Conservation (phyloP, 371 early-diverging fungal genomes). For the Rhizopus sp. region DNA sequence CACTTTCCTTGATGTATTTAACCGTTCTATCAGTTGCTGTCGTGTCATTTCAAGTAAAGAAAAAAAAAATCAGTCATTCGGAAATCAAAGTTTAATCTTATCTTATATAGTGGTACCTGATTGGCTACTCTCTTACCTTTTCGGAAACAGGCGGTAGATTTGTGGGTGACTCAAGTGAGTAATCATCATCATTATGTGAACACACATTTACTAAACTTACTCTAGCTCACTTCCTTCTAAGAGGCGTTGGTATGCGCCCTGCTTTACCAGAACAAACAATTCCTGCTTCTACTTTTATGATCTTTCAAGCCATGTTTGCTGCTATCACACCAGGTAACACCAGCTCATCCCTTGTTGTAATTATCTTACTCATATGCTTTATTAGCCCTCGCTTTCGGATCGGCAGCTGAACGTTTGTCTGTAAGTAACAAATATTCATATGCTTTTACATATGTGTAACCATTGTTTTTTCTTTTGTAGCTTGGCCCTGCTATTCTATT, state of each 20-base stretch:
- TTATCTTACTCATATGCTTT: conserved; percentile 21
- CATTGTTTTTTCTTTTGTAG: conserved; percentile 12
- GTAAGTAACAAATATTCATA: conserved; percentile 20
- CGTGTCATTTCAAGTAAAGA: conserved; percentile 70
- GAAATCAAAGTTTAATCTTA: too few relatives aligned
- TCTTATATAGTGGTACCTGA: conserved; percentile 71
- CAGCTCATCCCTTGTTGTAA: background rate
- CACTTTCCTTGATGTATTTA: conserved; percentile 80
- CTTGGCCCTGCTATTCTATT: conserved; percentile 78
- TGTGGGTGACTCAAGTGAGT: conserved; percentile 74
- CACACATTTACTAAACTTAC: background rate
- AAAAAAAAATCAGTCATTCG: background rate
- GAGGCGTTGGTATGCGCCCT: conserved; percentile 42
- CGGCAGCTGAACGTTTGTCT: conserved; percentile 83
- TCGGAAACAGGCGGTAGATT: conserved; percentile 69
- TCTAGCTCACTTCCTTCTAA: conserved; percentile 43
- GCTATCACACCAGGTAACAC: conserved; percentile 59
- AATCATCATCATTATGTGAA: conserved; percentile 17
- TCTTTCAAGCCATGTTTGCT: conserved; percentile 80
- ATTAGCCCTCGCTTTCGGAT: conserved; percentile 77
- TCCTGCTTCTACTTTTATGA: conserved; percentile 61
- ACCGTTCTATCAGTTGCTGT: conserved; percentile 78
- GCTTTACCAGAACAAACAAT: conserved; percentile 51
- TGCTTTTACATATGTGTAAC: background rate
- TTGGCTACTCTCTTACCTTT: conserved; percentile 85